Base-by-base conservation (phyloP, 257 asterid species). In the Voacanga thouarsii region DNA sequence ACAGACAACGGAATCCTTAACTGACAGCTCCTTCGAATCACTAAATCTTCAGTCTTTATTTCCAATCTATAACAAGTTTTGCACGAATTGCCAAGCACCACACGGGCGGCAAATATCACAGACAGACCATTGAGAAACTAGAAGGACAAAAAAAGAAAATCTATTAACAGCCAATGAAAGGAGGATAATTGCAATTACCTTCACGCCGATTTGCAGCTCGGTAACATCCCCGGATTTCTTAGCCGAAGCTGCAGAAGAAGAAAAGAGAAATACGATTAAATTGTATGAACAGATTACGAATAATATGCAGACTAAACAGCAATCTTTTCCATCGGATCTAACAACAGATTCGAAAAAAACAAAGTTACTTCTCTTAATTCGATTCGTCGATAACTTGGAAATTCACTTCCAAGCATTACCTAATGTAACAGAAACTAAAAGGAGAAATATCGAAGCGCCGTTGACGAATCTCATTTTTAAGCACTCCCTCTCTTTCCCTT, bases 181-280 rank as follows among this genome's bases (percentile, higher is more conserved):
- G 7, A 44, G 51, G 26, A 64, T 45, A 30, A 55, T 43, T 30
- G 26, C 11, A 28, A 15, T 67, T 82, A 96, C 99, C 97, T 90
- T 96, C 83, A 96, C 99, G 59, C 99, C 98, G 84, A 96, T 92
- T 90, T 90, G 98, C 79, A 96, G 89, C 79, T 92, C 96, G 55
- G 88, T 88, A n/a, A 96, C 98, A 85, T 96, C 97, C 72, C 81
- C 91, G 15, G 98, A 92, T 83, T 89, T 91, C 88, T 90, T 90
- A 47, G 97, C 96, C 82, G 87, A 83, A 69, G 86, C 97, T 92
- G 78, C 72, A 63, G 24, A 6, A 77, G 24, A 6, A 77, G 33
- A 79, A 72, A 60, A 28, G 49, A 16, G 33, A 77, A 55, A 33
- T 51, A 59, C 47, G 78, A 55, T 51, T 70, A 9, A 78, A 78